A percentile compares a stretch with the other conserved stretches of the same genome.
Evolutionary conservation across 345 rosid species (phyloP).

Genomic region (Murraya paniculata): DNA sequence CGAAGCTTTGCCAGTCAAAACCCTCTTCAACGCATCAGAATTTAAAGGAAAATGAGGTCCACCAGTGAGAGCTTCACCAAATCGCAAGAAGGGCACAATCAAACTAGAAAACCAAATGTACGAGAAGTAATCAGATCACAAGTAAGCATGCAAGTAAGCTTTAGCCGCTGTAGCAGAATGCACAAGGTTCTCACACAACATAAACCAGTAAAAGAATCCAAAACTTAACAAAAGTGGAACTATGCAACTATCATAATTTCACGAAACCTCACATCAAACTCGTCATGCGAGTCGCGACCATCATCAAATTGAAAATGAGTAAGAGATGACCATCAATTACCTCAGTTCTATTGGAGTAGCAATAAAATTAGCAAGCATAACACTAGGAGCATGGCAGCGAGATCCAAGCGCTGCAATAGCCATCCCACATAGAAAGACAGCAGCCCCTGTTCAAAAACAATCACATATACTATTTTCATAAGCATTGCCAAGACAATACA

Average conservation of each 20-base stretch:
- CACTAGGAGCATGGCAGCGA: conserved; percentile 75
- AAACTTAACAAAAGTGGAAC: background rate
- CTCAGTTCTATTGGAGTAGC: conserved; percentile 91
- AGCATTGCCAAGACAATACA: background rate
- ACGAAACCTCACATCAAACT: background rate
- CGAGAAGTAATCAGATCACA: conserved; percentile 17
- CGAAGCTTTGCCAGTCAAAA: conserved; percentile 85
- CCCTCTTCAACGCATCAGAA: conserved; percentile 85
- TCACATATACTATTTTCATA: background rate
- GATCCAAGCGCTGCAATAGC: conserved; percentile 78
- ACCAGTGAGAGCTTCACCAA: conserved; percentile 71
- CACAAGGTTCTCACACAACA: background rate
- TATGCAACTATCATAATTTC: background rate
- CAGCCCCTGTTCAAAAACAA: conserved; percentile 52
- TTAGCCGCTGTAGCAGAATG: too few relatives aligned
- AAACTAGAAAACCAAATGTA: conserved; percentile 48
- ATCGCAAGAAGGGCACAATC: conserved; percentile 87
- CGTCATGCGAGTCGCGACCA: background rate
- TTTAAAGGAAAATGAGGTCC: conserved; percentile 90
- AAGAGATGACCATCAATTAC: conserved; percentile 22
- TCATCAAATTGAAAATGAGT: background rate
- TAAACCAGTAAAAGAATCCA: background rate
- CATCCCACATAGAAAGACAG: conserved; percentile 79
- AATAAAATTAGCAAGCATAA: conserved; percentile 78
- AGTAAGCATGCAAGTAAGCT: background rate